phyloP scores from a whole-genome alignment of 495 filamentous ascomycete species.

The Trichoderma reesei region DNA sequence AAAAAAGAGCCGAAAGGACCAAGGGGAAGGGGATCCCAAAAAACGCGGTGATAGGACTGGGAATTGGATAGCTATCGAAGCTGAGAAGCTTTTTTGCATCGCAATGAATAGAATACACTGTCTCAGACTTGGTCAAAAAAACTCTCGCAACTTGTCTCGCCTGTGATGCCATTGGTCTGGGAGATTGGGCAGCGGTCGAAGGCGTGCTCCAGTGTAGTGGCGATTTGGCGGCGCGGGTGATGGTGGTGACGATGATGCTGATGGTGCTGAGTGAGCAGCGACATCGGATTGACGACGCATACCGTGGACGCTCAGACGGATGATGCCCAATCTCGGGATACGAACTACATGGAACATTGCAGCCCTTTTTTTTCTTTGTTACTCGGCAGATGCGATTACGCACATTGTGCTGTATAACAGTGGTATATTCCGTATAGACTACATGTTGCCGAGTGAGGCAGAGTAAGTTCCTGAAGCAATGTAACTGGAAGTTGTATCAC shows the following conservation, averaged over 20 bases:
- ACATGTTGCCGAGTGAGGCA: no score
- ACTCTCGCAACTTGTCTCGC: background rate
- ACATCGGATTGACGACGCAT: background rate
- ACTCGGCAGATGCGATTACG: no score
- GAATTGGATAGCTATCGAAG: slow-evolving; percentile 4
- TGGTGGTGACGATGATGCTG: no score
- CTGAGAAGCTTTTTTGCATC: slow-evolving; percentile 1
- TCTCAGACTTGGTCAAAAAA: slow-evolving; percentile 7
- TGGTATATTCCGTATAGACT: no score
- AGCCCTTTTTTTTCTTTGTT: no score
- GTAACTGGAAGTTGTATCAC: no score
- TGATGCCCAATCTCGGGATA: no score
- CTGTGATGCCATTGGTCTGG: background rate
- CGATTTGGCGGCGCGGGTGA: no score
- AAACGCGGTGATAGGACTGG: background rate
- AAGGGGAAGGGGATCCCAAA: background rate
- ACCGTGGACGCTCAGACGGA: no score
- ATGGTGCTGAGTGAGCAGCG: background rate
- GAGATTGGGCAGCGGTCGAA: background rate
- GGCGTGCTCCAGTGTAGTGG: background rate
- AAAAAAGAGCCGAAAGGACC: background rate
- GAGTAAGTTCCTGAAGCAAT: no score
- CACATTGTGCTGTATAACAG: no score
- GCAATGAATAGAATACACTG: slow-evolving; percentile 4
- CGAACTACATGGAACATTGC: no score